Percentiles rank a stretch among this genome's conserved stretches.
Conservation (phyloP, 352 stramenopile genomes). For the Phytophthora chlamydospora region DNA sequence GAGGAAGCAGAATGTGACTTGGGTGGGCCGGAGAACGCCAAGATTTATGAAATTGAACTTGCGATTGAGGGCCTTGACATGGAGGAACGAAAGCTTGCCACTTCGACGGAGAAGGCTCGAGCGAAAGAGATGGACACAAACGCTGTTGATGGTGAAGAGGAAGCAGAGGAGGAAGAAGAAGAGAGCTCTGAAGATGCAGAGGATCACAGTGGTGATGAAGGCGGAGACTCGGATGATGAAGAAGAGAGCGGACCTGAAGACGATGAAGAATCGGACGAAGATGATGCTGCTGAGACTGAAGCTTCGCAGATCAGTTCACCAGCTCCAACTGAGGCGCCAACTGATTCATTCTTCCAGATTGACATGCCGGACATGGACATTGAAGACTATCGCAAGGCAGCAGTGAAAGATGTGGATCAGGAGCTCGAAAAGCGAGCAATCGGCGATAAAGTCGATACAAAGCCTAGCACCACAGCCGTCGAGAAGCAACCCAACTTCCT, state of each 20-base stretch:
- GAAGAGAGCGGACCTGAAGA: constrained; percentile 19
- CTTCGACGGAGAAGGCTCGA: constrained; percentile 28
- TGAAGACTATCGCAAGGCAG: constrained; percentile 50
- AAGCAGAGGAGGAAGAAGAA: constrained; percentile 22
- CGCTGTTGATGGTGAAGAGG: constrained; percentile 23
- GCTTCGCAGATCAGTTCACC: background rate
- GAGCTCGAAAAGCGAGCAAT: constrained; percentile 41
- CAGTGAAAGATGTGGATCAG: constrained; percentile 42
- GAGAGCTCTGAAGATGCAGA: constrained; percentile 9
- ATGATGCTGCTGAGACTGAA: constrained; percentile 24
- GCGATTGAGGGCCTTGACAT: constrained; percentile 42
- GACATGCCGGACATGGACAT: constrained; percentile 54
- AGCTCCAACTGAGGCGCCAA: background rate
- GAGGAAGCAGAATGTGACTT: constrained; percentile 32
- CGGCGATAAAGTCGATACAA: constrained; percentile 2
- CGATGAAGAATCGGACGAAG: constrained; percentile 16
- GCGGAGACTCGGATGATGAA: constrained; percentile 13
- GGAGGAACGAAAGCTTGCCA: constrained; percentile 33
- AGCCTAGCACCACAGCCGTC: background rate
- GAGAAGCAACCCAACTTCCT: constrained; percentile 26
- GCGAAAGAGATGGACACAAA: constrained; percentile 33
- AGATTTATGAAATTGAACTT: constrained; percentile 54
- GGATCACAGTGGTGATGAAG: constrained; percentile 20
- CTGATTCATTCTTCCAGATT: constrained; percentile 51
- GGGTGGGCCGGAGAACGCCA: constrained; percentile 35